These are phyloP conservation scores for Coleophoma crateriformis DNA, from an alignment of 2,329 filamentous ascomycete genomes.

Conservation along the genomic window DNA sequence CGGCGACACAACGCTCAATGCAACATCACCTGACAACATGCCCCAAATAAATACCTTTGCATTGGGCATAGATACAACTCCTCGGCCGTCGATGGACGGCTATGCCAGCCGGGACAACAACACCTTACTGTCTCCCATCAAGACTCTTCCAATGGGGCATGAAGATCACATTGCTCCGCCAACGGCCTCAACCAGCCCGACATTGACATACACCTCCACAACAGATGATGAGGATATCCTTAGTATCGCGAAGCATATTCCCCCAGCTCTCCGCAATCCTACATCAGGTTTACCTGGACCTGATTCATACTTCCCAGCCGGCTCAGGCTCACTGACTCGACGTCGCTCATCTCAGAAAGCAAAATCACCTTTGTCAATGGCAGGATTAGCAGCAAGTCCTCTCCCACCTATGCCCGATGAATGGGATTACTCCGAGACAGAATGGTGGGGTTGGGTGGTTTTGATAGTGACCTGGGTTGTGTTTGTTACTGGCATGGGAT, in stretches of 20 bases:
- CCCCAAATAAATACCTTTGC: conserved; percentile 28
- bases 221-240: conserved; percentile 80
- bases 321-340: conserved; percentile 29
- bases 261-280: conserved; percentile 33
- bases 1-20: conserved; percentile 10
- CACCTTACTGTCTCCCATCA: conserved; percentile 19
- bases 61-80: conserved; percentile 41
- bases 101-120: conserved; percentile 30
- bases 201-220: conserved; percentile 62
- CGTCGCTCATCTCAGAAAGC: conserved; percentile 27
- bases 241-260: conserved; percentile 50
- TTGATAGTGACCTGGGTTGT: conserved; percentile 88
- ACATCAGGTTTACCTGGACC: conserved; percentile 47
- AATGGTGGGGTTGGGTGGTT: conserved; percentile 97
- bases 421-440: conserved; percentile 92
- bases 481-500: conserved; percentile 95
- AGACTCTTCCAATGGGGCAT: conserved; percentile 23
- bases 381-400: conserved; percentile 43
- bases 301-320: conserved; percentile 55
- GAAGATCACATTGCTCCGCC: conserved; percentile 23
- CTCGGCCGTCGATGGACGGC: conserved; percentile 40
- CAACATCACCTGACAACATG: conserved; percentile 20
- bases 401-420: conserved; percentile 39
- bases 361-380: conserved; percentile 56
- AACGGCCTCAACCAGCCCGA: conserved; percentile 41